Evolutionary conservation across 1,284 basidiomycete species (phyloP).

Genomic region (Microbotryum lychnidis-dioicae): DNA sequence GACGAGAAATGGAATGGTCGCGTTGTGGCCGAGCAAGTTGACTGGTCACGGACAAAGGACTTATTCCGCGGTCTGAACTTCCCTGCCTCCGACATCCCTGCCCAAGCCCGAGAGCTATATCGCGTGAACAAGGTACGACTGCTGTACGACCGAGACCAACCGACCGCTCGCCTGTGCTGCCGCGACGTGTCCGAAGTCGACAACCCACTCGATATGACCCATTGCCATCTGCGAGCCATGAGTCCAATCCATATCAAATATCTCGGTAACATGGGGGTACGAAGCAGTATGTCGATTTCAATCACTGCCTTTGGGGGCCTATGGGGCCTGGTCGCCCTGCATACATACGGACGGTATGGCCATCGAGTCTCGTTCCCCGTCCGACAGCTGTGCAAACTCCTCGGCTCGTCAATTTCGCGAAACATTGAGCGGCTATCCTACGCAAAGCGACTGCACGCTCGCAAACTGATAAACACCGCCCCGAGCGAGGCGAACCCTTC

Average conservation of each 20-base stretch:
- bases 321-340: slow-evolving; percentile 78
- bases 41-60: slow-evolving; percentile 71
- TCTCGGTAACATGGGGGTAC: slow-evolving; percentile 68
- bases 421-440: slow-evolving; percentile 78
- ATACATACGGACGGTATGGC: slow-evolving; percentile 58
- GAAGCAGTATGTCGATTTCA: slow-evolving; percentile 78
- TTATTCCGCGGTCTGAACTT: slow-evolving; percentile 55
- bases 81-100: slow-evolving; percentile 48
- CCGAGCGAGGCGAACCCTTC: slow-evolving; percentile 63
- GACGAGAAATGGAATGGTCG: slow-evolving; percentile 51
- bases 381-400: slow-evolving; percentile 48
- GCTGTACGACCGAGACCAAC: slow-evolving; percentile 68
- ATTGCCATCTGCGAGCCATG: slow-evolving; percentile 79
- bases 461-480: slow-evolving; percentile 74
- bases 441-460: slow-evolving; percentile 64
- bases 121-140: slow-evolving; percentile 67
- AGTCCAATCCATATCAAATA: slow-evolving; percentile 78
- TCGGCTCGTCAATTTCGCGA: slow-evolving; percentile 73
- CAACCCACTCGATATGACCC: slow-evolving; percentile 74
- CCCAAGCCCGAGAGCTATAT: slow-evolving; percentile 52
- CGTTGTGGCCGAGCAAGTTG: slow-evolving; percentile 73
- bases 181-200: slow-evolving; percentile 59
- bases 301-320: slow-evolving; percentile 74
- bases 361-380: slow-evolving; percentile 37
- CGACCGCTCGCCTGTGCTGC: slow-evolving; percentile 69